A percentile compares a stretch with the other conserved stretches of the same genome.
Conservation (phyloP, 768 basidiomycete species). For the Austroboletus festivus region DNA sequence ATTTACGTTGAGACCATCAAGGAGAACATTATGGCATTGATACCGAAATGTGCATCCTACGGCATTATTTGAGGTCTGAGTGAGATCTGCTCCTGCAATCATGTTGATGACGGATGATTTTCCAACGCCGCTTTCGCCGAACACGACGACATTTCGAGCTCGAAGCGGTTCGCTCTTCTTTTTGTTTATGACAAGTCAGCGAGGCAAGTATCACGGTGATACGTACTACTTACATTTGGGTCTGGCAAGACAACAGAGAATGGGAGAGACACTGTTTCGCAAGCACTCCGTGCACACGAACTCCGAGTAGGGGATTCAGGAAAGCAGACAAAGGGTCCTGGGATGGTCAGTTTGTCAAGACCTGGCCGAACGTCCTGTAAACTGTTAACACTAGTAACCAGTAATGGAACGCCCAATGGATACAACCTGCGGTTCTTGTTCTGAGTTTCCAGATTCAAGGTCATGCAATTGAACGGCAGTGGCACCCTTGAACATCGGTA, state of each 20-base stretch:
- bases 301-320: neutral
- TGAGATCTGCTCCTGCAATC: slow-evolving; percentile 26
- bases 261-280: slow-evolving; percentile 8
- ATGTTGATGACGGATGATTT: slow-evolving; percentile 44
- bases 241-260: slow-evolving; percentile 10
- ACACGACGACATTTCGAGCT: slow-evolving; percentile 36
- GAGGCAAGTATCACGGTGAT: neutral
- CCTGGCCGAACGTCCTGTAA: slow-evolving; percentile 10
- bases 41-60: slow-evolving; percentile 35
- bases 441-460: neutral
- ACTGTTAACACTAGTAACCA: neutral
- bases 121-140: slow-evolving; percentile 39
- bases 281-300: slow-evolving; percentile 5
- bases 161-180: slow-evolving; percentile 6
- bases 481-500: slow-evolving; percentile 6
- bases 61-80: slow-evolving; percentile 29
- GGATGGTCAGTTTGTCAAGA: slow-evolving; percentile 15
- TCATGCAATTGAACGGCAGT: slow-evolving; percentile 1
- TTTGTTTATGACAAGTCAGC: slow-evolving; percentile 1
- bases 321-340: neutral
- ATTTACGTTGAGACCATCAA: slow-evolving; percentile 18
- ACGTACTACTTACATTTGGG: slow-evolving; percentile 6
- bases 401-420: neutral
- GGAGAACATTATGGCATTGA: slow-evolving; percentile 20
- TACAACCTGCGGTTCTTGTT: slow-evolving; percentile 4